These are phyloP conservation scores for Candida caryicola DNA, from an alignment of 805 yeast species.

Conservation along the genomic window DNA sequence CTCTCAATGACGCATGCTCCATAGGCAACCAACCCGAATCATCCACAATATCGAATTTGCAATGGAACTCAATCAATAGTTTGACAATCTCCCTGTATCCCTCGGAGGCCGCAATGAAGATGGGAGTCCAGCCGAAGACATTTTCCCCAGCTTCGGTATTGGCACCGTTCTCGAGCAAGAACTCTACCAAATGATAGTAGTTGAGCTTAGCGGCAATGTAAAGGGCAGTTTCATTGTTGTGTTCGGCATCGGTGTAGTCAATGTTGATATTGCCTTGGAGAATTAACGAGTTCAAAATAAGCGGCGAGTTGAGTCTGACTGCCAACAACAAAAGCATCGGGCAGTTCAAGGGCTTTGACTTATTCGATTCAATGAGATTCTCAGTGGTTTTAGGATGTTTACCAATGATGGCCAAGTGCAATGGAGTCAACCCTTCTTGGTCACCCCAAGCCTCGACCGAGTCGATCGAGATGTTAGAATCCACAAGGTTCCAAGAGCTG, in stretches of 20 bases:
- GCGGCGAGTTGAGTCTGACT: conserved; percentile 60
- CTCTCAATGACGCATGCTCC: conserved; percentile 92
- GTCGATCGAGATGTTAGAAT: conserved; percentile 50
- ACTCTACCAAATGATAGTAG: conserved; percentile 49
- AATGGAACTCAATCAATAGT: conserved; percentile 51
- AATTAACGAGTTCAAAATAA: conserved; percentile 53
- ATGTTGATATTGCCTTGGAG: conserved; percentile 58
- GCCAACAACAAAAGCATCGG: conserved; percentile 65
- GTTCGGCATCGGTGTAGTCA: conserved; percentile 56
- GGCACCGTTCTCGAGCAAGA: conserved; percentile 58
- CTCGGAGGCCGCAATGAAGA: conserved; percentile 86
- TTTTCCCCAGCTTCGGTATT: conserved; percentile 71
- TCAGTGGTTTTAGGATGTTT: conserved; percentile 75
- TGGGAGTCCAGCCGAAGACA: conserved; percentile 91
- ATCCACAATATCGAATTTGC: conserved; percentile 58
- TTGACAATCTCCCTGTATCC: conserved; percentile 62
- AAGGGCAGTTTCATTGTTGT: conserved; percentile 72
- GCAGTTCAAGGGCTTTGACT: conserved; percentile 41
- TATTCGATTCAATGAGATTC: conserved; percentile 50
- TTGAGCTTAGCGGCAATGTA: conserved; percentile 74
- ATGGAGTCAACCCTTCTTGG: conserved; percentile 74
- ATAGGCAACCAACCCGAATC: conserved; percentile 96
- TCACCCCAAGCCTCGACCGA: conserved; percentile 64
- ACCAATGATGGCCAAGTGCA: conserved; percentile 80
- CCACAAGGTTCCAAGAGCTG: conserved; percentile 58